Percentiles rank a stretch among this genome's conserved stretches.
Conservation (phyloP, 164 flowering plant species). For the Chimonanthus salicifolius region DNA sequence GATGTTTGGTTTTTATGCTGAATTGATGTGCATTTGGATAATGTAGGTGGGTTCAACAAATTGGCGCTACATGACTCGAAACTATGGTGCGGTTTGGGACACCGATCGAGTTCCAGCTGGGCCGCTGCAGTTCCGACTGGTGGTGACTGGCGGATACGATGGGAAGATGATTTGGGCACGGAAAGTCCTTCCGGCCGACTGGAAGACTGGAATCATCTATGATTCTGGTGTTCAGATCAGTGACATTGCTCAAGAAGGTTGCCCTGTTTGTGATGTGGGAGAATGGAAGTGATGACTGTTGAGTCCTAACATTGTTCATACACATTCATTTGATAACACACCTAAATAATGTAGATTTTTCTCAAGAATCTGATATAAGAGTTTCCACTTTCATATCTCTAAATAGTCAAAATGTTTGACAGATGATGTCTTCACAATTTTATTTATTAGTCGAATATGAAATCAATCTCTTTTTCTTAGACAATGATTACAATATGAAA, state of each 20-base stretch:
- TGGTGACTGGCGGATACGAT: slow-evolving; percentile 70
- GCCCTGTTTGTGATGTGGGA: slow-evolving; percentile 51
- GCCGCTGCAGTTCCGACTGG: slow-evolving; percentile 56
- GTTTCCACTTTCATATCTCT: too few species aligned
- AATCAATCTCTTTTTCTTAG: too few species aligned
- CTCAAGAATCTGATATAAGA: too few species aligned
- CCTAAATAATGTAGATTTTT: background rate
- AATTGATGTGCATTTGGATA: background rate
- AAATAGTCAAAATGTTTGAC: too few species aligned
- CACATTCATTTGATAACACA: background rate
- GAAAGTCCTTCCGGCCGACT: slow-evolving; percentile 60
- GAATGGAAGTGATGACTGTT: slow-evolving; percentile 21
- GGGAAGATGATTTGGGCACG: slow-evolving; percentile 60
- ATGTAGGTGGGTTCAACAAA: slow-evolving; percentile 57
- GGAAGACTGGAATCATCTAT: slow-evolving; percentile 61
- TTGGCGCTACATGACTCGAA: slow-evolving; percentile 59
- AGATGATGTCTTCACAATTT: too few species aligned
- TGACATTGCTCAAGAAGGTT: slow-evolving; percentile 77
- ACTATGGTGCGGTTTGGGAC: slow-evolving; percentile 72
- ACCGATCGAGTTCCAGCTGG: slow-evolving; percentile 64
- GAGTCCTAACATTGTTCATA: background rate
- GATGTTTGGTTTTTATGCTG: background rate
- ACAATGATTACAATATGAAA: too few species aligned
- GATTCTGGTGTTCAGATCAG: slow-evolving; percentile 62
- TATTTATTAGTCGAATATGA: too few species aligned